Conservation (phyloP, 257 asterid species). For the Agastache rugosa region DNA sequence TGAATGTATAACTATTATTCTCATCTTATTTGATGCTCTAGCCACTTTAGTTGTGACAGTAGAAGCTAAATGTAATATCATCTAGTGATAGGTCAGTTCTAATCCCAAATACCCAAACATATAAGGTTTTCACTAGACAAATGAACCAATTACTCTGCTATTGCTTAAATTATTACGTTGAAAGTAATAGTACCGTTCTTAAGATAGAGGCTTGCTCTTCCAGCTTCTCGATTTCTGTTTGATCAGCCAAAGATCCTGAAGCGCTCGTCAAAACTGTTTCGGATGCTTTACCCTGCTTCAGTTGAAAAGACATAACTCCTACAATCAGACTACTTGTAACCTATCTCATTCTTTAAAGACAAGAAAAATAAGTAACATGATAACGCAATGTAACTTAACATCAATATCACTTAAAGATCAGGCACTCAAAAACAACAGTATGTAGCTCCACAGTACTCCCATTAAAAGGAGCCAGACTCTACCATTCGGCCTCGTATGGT, state of each 20-base stretch:
- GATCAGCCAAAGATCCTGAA: conserved; percentile 61
- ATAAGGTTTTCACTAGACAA: conserved; percentile 10
- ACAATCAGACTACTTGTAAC: neutral
- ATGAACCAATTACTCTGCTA: neutral
- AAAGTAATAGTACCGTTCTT: conserved; percentile 57
- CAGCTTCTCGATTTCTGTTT: conserved; percentile 72
- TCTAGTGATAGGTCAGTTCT: neutral
- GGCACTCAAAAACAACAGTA: neutral
- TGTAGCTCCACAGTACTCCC: conserved; percentile 24
- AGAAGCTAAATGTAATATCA: conserved; percentile 6
- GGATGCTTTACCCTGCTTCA: conserved; percentile 60
- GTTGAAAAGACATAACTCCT: conserved; percentile 13
- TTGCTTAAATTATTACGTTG: neutral
- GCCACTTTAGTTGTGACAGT: neutral
- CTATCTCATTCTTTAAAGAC: neutral
- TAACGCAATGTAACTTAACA: neutral
- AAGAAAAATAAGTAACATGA: conserved; percentile 4
- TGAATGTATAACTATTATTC: neutral
- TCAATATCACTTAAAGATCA: neutral
- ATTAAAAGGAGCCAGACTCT: neutral
- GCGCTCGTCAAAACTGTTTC: conserved; percentile 51
- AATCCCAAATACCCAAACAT: conserved; percentile 15
- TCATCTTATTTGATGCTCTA: neutral
- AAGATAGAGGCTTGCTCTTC: conserved; percentile 68
- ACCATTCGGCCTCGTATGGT: neutral